Evolutionary conservation across 2,329 filamentous ascomycete species (phyloP), one percentile per base, ranked within the genome.

Genomic region (Malbranchea zuffiana): DNA sequence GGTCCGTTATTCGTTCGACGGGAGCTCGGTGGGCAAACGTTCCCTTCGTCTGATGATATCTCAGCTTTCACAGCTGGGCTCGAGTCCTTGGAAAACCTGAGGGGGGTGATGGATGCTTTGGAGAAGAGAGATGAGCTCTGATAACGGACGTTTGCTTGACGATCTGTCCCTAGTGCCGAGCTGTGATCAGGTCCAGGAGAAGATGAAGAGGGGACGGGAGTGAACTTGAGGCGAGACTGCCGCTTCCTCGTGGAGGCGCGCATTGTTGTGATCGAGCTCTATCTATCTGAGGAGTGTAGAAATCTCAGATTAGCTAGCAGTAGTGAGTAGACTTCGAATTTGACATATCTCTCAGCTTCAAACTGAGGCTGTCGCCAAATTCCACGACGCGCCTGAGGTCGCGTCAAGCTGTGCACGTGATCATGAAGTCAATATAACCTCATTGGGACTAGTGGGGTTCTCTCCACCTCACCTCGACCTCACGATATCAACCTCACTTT

Each of bases 161-260:
- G 41, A n/a, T 31, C 40, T 30, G n/a, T 46, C 24, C 6, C 43
- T 34, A 13, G 36, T 27, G 23, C 26, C 32, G 16, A 42, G 17
- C 36, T 39, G 18, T 39, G 36, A 3, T 21, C 24, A 5, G 24
- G n/a, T 12, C 43, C 49, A 5, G 49, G 45, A 5, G 57, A 50
- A 1, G 53, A 44, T 8, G 55, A 50, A 20, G 52, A 41, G 7
- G 30, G 21, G 10, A 57, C 37, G 15, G 63, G 49, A 7, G 58
- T 53, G 44, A 66, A 66, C n/a, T 59, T 46, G 25, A 67, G 55
- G 32, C 59, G 60, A 34, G 62, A 61, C 48, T 67, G 63, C 46
- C 42, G 33, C 33, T 46, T 43, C 12, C 16, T 34, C 13, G 15
- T 24, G 12, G 20, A 13, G 13, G 17, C 26, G 19, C 34, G 21